Evolutionary conservation across 805 yeast species (phyloP).

Genomic region (Candida vaughaniae): DNA sequence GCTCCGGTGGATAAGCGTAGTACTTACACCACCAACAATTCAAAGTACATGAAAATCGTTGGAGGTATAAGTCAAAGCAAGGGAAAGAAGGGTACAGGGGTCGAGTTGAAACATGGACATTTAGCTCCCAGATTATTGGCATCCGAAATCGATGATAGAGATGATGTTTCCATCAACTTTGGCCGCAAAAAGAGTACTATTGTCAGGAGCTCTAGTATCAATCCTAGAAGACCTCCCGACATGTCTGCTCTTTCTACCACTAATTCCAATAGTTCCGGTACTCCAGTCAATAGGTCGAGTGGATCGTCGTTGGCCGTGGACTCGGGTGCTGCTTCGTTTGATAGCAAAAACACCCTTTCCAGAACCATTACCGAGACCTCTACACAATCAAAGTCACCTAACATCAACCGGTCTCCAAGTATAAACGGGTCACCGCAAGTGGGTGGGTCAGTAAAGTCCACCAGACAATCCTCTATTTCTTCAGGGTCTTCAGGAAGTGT

Average conservation of each 20-base stretch:
- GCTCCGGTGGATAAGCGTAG: constrained; percentile 42
- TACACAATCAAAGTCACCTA: constrained; percentile 15
- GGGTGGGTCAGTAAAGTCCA: constrained; percentile 7
- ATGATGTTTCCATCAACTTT: constrained; percentile 19
- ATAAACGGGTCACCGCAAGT: no score
- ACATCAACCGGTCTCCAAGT: constrained; percentile 1
- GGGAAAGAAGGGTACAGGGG: constrained; percentile 41
- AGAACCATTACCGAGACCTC: constrained; percentile 28
- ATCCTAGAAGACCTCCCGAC: constrained; percentile 9
- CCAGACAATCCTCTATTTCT: constrained; percentile 17
- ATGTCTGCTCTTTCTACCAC: constrained; percentile 10
- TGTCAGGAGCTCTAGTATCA: constrained; percentile 3
- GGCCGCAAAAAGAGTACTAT: constrained; percentile 3
- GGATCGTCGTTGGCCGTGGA: constrained; percentile 2
- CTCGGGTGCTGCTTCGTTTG: constrained; percentile 3
- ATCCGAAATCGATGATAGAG: constrained; percentile 71
- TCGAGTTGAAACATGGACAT: constrained; percentile 61
- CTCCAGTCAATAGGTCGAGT: constrained; percentile 4
- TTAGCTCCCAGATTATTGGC: constrained; percentile 68
- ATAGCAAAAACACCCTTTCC: constrained; percentile 26
- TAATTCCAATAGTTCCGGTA: constrained; percentile 1
- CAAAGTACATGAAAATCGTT: constrained; percentile 25
- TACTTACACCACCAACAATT: constrained; percentile 22
- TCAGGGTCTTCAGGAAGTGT: constrained; percentile 14
- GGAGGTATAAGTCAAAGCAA: constrained; percentile 24